Evolutionary conservation across 2,329 filamentous ascomycete species (phyloP), one percentile per base, ranked within the genome.

Genomic region (Zelopaecilomyces penicillatus): DNA sequence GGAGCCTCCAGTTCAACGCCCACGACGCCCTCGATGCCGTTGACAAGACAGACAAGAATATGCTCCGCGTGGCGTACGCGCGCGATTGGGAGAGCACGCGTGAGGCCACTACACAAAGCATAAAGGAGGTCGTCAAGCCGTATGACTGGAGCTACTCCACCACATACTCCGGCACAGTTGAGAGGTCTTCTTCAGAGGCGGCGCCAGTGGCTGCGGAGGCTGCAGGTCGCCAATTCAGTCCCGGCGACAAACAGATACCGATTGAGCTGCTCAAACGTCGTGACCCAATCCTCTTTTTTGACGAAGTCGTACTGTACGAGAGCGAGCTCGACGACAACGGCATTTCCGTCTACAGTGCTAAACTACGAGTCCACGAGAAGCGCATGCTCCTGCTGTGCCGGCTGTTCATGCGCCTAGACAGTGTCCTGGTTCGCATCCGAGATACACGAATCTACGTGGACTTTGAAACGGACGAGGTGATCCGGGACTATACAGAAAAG

Each of bases 111-210:
- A 84, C 85, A 41, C 85, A 89, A 56, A 87, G 85, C 45, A 95
- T 98, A 62, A 88, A 87, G 60, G 88, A 96, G 61, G 83, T 96
- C 28, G 87, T 98, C 44, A 90, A 90, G 68, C 90, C 91, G 3
- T 98, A 94, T 63, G 93, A 98, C 68, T 98, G 93, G 93, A 95
- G 88, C 50, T 98, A 97, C 68, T 93, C 82, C 53, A 95, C 91
- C 32, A 76, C 83, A 53, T 98, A 95, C 66, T 76, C 75, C 45
- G 93, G 93, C 41, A 87, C 84, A 4, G 66, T 83, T 35, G 61
- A 68, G 48, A 42, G 57, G 46, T 47, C 62, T n/a, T 44, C 46
- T 6, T 52, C 41, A 35, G 45, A 42, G n/a, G 58, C 46, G 39
- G 32, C 32, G 8, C 7, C 30, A 1, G 33, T 30, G 8, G 42